Evolutionary conservation across 2,329 filamentous ascomycete species (phyloP), one percentile per base, ranked within the genome.

Genomic region (Nannizzia gypsea): DNA sequence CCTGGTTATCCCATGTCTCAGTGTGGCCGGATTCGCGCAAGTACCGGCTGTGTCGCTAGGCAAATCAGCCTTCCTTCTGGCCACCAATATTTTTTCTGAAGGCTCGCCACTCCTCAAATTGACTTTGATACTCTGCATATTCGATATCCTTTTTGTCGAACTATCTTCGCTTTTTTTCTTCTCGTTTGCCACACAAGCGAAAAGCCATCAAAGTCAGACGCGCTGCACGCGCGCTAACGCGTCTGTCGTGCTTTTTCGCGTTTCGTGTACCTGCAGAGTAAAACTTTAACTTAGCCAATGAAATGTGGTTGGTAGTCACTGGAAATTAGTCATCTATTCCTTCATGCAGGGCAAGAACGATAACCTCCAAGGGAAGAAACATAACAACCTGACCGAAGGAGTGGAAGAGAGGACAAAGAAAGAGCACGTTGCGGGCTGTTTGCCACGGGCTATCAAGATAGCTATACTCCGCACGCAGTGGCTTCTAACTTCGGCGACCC

Each of bases 281-380:
- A 56, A 56, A 56, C 54, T 28, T 56, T 56, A 56, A 17, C n/a
- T 6, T 20, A n/a, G 13, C 54, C 54, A 56, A 56, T 56, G 38
- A 15, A 31, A 28, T 11, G 6, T 31, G 20, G n/a, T 9, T 3
- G 8, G 1, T 2, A 28, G 6, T 11, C 6, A 9, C 42, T 11
- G 17, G 42, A 1, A 4, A 13, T 20, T 46, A 20, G 42, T 46
- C 42, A 22, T 46, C 42, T 4, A 8, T 5, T 22, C 42, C 4
- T 22, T n/a, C 42, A 22, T 11, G 20, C n/a, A 46, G n/a, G n/a
- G 11, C 38, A 13, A 13, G 8, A 15, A 40, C n/a, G n/a, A 40
- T n/a, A 40, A 40, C 38, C 8, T 22, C 9, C 17, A 9, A 46
- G n/a, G 9, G 42, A 24, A 24, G 42, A 17, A 46, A 24, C 13